Evolutionary conservation across 768 basidiomycete genomes (phyloP).

Genomic region (Trametes cinnabarina): DNA sequence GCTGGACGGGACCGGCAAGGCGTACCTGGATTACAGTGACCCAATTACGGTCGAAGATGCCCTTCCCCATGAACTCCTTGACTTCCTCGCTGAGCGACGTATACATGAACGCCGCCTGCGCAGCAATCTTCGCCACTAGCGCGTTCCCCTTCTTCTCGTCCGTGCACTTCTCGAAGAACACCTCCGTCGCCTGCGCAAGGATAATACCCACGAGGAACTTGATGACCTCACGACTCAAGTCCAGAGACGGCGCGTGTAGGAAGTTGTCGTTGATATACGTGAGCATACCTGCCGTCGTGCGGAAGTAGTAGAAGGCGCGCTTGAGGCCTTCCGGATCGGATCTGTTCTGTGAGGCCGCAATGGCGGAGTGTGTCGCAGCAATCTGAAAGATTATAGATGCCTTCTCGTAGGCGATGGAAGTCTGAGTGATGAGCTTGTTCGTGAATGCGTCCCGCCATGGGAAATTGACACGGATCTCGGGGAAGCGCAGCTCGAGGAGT

Average conservation of each 20-base stretch:
- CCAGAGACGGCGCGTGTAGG: slow-evolving; percentile 93
- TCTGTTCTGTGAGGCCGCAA: slow-evolving; percentile 82
- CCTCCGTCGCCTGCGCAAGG: slow-evolving; percentile 91
- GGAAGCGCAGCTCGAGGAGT: slow-evolving; percentile 92
- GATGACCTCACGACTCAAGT: slow-evolving; percentile 90
- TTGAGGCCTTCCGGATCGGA: slow-evolving; percentile 91
- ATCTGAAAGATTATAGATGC: slow-evolving; percentile 97
- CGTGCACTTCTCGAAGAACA: slow-evolving; percentile 93
- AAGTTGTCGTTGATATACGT: slow-evolving; percentile 99
- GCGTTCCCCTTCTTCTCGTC: slow-evolving; percentile 85
- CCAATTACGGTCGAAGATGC: slow-evolving; percentile 95
- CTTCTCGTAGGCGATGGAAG: slow-evolving; percentile 97
- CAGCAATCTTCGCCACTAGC: slow-evolving; percentile 79
- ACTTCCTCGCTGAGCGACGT: slow-evolving; percentile 81
- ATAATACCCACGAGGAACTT: slow-evolving; percentile 89
- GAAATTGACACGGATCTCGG: slow-evolving; percentile 94
- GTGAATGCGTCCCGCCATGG: slow-evolving; percentile 98
- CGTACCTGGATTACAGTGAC: slow-evolving; percentile 77
- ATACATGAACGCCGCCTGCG: slow-evolving; percentile 83
- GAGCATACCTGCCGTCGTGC: slow-evolving; percentile 91
- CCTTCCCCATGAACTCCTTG: slow-evolving; percentile 96
- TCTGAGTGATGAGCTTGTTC: slow-evolving; percentile 88
- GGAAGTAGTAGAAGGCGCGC: slow-evolving; percentile 88
- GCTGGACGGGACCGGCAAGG: not conserved
- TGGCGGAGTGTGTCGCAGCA: slow-evolving; percentile 88